Evolutionary conservation across 768 basidiomycete genomes (phyloP), one percentile per base, ranked within the genome.

Genomic region (Tulasnella sp.): DNA sequence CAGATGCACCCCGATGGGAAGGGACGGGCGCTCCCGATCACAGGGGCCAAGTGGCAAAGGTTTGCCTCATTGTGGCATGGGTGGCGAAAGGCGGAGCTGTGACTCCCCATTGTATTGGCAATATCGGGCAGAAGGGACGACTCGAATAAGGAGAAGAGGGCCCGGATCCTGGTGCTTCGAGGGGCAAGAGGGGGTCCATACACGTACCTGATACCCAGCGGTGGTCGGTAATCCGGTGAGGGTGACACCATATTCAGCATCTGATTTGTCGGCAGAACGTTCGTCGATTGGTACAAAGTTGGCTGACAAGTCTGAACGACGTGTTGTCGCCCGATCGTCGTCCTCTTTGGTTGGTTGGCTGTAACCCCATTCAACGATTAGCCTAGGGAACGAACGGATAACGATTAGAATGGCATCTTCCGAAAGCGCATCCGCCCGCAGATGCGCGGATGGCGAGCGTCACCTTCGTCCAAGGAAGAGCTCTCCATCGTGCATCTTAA

Each of bases 11-110:
- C 26, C 26, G 61, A 67, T 67, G n/a, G 32, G 61, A 67, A 67
- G 26, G 57, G 55, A 16, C 61, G 61, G 61, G 61, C 61, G 61
- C 61, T 67, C 61, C 61, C 61, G 61, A 67, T 67, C 61, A 67
- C 61, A 67, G 61, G 61, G 26, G 29, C 29, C n/a, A 67, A 67
- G 61, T 67, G 61, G 61, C 61, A 67, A 16, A 67, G 61, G 61
- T 26, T 29, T 16, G 61, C 61, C 32, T 1, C 29, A 67, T 67
- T 9, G 61, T 67, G 29, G 13, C 35, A 67, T 29, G 29, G 61
- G 61, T 67, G 61, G 61, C 61, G 29, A 67, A 23, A 35, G 26
- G 32, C 10, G 57, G 15, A 20, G 29, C 29, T 35, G 32, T 67
- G 29, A 32, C 4, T 26, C 26, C 29, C 61, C 11, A 10, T 67